Evolutionary conservation across 1,284 basidiomycete genomes (phyloP), one percentile per base, ranked within the genome.

Genomic region (Cutaneotrichosporon sp.): DNA sequence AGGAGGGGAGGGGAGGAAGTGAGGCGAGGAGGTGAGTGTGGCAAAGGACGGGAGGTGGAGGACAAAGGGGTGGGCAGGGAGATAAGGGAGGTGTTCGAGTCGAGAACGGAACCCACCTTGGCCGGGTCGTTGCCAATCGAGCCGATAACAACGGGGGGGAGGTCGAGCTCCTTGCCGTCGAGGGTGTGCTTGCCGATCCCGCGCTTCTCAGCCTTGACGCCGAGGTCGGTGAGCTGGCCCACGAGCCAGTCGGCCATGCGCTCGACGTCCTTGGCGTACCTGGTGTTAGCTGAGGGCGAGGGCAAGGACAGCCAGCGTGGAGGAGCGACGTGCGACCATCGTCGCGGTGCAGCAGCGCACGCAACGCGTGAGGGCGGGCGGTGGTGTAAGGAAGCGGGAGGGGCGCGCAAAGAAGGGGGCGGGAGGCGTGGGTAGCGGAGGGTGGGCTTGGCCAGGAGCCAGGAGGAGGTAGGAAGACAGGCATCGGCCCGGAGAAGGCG

Each of bases 71-170:
- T 11, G 20, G 45, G 5, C 34, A 45, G 10, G 42, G 38, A 11
- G 20, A 14, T 11, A 8, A n/a, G n/a, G n/a, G n/a, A n/a, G n/a
- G n/a, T n/a, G n/a, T n/a, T n/a, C n/a, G n/a, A n/a, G n/a, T n/a
- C n/a, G n/a, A n/a, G n/a, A n/a, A n/a, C n/a, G n/a, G 5, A 8
- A 50, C 70, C 25, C 51, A 76, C 78, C 75, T 95, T 95, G 70
- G 82, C 85, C 18, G 86, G 85, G 79, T 95, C 91, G 58, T 88
- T 84, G 14, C 94, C 93, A 65, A 97, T 84, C 62, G 86, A 83
- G 11, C 91, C 95, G 46, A 98, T 85, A 72, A 99, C 86, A 7
- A 88, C 92, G 9, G 93, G 93, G 0, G 95, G 95, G 3, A 99
- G 85, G 50, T 86, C 84, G 50, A 85, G 72, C 45, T 95, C 83